Percentiles rank a stretch among this genome's conserved stretches.
Evolutionary conservation across 805 yeast species (phyloP).

Genomic region (Maudiozyma pseudohumilis): DNA sequence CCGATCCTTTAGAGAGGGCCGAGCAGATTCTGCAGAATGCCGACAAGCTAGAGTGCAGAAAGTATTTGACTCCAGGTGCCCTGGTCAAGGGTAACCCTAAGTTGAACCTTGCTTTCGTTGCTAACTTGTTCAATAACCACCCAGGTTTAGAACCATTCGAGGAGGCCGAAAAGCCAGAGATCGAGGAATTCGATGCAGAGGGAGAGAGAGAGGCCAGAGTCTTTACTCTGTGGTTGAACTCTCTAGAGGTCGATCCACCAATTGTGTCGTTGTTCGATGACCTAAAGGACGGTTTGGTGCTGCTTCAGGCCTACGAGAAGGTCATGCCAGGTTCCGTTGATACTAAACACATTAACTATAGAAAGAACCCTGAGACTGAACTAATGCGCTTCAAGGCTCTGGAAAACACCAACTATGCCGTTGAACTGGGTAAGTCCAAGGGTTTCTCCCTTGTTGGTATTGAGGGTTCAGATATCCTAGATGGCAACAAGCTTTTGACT

Average conservation of each 20-base stretch:
- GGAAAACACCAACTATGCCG: slow-evolving; percentile 98
- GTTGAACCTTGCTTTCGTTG: slow-evolving; percentile 93
- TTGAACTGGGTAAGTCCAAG: slow-evolving; percentile 86
- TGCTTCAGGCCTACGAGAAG: slow-evolving; percentile 89
- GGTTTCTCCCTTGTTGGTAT: slow-evolving; percentile 93
- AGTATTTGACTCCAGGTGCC: slow-evolving; percentile 87
- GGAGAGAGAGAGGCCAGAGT: slow-evolving; percentile 99
- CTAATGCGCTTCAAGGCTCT: slow-evolving; percentile 86
- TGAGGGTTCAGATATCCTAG: slow-evolving; percentile 94
- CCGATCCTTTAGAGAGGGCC: slow-evolving; percentile 70
- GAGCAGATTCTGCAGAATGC: slow-evolving; percentile 81
- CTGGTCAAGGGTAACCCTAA: slow-evolving; percentile 94
- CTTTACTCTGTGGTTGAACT: slow-evolving; percentile 93
- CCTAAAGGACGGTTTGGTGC: slow-evolving; percentile 80
- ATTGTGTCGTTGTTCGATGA: slow-evolving; percentile 88
- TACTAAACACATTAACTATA: slow-evolving; percentile 69
- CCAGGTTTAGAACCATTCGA: slow-evolving; percentile 96
- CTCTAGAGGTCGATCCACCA: slow-evolving; percentile 92
- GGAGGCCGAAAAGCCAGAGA: slow-evolving; percentile 83
- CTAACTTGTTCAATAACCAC: slow-evolving; percentile 89
- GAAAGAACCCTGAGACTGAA: slow-evolving; percentile 66
- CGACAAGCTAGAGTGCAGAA: slow-evolving; percentile 84
- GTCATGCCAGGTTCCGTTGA: slow-evolving; percentile 90
- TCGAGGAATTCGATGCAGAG: slow-evolving; percentile 97
- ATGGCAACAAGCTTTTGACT: slow-evolving; percentile 81